Percentiles rank a stretch among this genome's conserved stretches.
These are phyloP conservation scores for Phialocephala subalpina DNA, from an alignment of 2,329 filamentous ascomycete genomes.

Conservation along the genomic window DNA sequence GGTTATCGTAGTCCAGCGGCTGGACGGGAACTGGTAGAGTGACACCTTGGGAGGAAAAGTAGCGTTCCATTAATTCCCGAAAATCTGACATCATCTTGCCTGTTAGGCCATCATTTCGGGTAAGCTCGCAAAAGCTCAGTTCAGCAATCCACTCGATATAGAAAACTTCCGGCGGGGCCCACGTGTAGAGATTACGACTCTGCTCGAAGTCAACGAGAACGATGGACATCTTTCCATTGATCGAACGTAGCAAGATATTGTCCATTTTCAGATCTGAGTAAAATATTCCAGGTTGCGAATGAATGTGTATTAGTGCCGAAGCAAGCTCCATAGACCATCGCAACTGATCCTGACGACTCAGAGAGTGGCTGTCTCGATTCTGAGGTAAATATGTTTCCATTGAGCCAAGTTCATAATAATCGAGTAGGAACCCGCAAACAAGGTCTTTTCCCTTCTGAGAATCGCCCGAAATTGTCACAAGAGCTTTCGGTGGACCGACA, in stretches of 20 bases:
- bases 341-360: constrained; percentile 9
- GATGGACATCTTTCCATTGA: constrained; percentile 14
- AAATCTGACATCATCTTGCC: constrained; percentile 14
- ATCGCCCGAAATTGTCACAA: constrained; percentile 10
- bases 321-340: constrained; percentile 8
- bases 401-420: constrained; percentile 15
- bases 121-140: constrained; percentile 13
- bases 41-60: constrained; percentile 13
- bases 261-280: constrained; percentile 18
- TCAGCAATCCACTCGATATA: constrained; percentile 17
- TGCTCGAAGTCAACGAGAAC: constrained; percentile 17
- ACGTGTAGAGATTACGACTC: constrained; percentile 18
- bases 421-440: constrained; percentile 12
- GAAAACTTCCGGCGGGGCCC: constrained; percentile 14
- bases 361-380: constrained; percentile 9
- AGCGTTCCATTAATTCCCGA: constrained; percentile 3
- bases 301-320: constrained; percentile 17
- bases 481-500: constrained; percentile 11
- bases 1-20: constrained; percentile 2
- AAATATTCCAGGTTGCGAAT: constrained; percentile 17
- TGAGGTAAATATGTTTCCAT: constrained; percentile 14
- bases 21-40: constrained; percentile 6
- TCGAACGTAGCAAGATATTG: constrained; percentile 13
- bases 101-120: constrained; percentile 11
- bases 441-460: constrained; percentile 3